These are phyloP conservation scores for Malus asiatica DNA, from an alignment of 306 rosid genomes.

Conservation along the genomic window DNA sequence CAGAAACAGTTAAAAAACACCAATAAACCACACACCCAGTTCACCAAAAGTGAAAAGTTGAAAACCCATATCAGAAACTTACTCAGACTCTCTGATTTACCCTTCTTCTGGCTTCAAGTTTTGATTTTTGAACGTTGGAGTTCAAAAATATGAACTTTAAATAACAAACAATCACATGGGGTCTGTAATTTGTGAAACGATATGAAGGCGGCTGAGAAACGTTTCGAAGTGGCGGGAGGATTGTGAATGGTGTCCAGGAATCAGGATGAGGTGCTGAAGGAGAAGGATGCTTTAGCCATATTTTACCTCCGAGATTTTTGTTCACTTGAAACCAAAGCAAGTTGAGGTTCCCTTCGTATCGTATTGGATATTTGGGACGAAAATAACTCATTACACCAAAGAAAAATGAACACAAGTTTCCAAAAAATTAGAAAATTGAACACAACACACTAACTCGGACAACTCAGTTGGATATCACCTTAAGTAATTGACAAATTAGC, in stretches of 20 bases:
- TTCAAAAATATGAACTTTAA: neutral
- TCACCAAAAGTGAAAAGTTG: neutral
- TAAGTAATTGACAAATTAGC: neutral
- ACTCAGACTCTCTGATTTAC: slow-evolving; percentile 12
- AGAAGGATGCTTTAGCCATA: neutral
- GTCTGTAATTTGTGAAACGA: neutral
- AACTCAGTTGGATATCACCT: neutral
- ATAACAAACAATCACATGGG: neutral
- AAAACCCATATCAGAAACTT: slow-evolving; percentile 13
- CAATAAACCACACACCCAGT: slow-evolving; percentile 15
- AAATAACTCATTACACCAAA: neutral
- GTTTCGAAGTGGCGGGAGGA: neutral
- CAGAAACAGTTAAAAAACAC: neutral
- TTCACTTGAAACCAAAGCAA: neutral
- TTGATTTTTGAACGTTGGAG: neutral
- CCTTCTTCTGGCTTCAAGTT: slow-evolving; percentile 9
- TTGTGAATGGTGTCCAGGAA: slow-evolving; percentile 1
- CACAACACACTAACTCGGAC: neutral
- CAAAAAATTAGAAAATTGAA: neutral
- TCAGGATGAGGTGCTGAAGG: slow-evolving; percentile 1
- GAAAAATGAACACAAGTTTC: too few species aligned
- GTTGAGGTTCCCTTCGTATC: neutral
- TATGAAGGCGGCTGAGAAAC: neutral
- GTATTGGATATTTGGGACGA: neutral
- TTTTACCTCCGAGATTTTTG: neutral